These are phyloP conservation scores for Globisporangium alternatum DNA, from an alignment of 352 stramenopile genomes.

Conservation along the genomic window DNA sequence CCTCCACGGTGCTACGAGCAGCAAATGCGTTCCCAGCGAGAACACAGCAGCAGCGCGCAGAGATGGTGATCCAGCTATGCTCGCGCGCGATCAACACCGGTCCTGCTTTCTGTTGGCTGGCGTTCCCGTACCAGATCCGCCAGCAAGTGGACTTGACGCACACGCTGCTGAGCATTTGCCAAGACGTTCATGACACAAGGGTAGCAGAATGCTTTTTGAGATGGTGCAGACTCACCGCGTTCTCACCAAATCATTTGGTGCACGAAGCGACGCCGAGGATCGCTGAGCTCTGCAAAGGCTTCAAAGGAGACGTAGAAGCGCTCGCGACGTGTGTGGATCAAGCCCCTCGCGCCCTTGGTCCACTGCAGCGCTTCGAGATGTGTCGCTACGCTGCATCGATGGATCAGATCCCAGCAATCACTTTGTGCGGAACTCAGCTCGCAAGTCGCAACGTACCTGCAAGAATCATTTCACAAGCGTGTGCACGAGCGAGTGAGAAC, in stretches of 20 bases:
- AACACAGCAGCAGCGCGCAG: constrained; percentile 14
- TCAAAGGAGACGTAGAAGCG: constrained; percentile 20
- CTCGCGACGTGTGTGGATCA: constrained; percentile 33
- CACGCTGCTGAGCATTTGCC: constrained; percentile 33
- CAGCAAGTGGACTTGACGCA: constrained; percentile 23
- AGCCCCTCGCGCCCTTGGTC: constrained; percentile 18
- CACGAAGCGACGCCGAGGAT: constrained; percentile 11
- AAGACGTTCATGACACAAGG: constrained; percentile 23
- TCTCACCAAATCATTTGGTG: constrained; percentile 20
- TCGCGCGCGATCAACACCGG: constrained; percentile 13
- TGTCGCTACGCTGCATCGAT: constrained; percentile 20
- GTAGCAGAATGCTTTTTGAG: constrained; percentile 34
- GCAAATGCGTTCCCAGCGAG: constrained; percentile 11
- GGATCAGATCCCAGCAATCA: constrained; percentile 17
- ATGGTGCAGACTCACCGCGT: constrained; percentile 31
- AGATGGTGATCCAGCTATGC: constrained; percentile 31
- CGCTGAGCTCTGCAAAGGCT: constrained; percentile 18
- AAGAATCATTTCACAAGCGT: constrained; percentile 28
- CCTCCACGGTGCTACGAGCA: constrained; percentile 26
- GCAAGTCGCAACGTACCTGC: constrained; percentile 17
- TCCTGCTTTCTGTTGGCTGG: constrained; percentile 50
- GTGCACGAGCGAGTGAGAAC: constrained; percentile 11
- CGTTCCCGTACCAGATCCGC: constrained; percentile 23
- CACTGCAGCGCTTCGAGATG: constrained; percentile 26
- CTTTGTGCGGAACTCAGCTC: constrained; percentile 27